Base-by-base conservation (phyloP, 257 asterid genomes). In the Solanum phureja region DNA sequence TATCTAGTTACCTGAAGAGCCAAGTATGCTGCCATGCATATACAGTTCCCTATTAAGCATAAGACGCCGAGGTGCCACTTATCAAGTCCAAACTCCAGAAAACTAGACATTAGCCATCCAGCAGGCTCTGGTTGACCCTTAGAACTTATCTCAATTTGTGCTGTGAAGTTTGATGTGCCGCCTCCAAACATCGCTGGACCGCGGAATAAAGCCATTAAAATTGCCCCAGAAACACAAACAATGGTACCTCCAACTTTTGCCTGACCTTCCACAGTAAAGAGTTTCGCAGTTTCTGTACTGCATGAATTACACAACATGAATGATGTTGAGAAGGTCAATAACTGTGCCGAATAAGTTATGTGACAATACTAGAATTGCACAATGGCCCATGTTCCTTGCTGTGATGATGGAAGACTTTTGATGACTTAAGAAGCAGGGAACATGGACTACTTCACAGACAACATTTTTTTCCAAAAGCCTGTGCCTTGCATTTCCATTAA, bases 1-100 rank as follows among this genome's bases (percentile, higher is more conserved):
- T n/a, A n/a, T n/a, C n/a, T n/a, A n/a, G n/a, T n/a, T n/a, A n/a
- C n/a, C n/a, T n/a, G n/a, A n/a, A n/a, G n/a, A n/a, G n/a, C n/a
- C n/a, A n/a, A 92, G 91, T 93, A 97, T 66, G 97, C 91, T n/a
- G 98, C 98, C 99, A 96, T 92, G 90, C 98, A 94, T 92, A 97
- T 92, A 91, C 99, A 96, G 91, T 97, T 96, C 87, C 99, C 99
- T 71, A 96, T 92, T 83, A 97, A 92, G 90, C 99, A 97, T 88
- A 97, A 85, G 71, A 95, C 96, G 19, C 99, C 99, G 12, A 97
- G 90, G 91, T 95, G 96, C 99, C 99, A 97, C 88, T 88, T 90
- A 91, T 95, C 98, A 31, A 95, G 87, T 64, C 98, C 98, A n/a
- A 92, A 77, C 76, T 93, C 96, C 87, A 93, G 86, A 79, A 94